Evolutionary conservation across 2,329 filamentous ascomycete genomes (phyloP), one percentile per base, ranked within the genome.

Genomic region (Talaromyces sp.): DNA sequence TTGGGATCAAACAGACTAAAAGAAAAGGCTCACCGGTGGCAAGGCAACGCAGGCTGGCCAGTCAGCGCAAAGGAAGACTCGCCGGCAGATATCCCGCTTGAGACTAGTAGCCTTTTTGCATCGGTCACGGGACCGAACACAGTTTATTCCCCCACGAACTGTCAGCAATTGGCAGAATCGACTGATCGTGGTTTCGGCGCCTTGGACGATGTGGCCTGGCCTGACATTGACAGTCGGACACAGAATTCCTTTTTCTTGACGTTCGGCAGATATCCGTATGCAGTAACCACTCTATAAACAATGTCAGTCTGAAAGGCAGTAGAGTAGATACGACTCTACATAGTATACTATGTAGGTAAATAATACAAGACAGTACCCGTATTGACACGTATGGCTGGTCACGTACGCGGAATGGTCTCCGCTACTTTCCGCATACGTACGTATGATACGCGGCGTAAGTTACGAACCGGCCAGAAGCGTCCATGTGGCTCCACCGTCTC

Each of bases 401-500:
- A 57, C 54, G 35, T 57, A 57, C 54, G 12, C 54, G 54, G 21
- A 40, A 39, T 14, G n/a, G 54, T 16, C 23, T 16, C 33, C 52
- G 52, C 18, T 33, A 25, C 21, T n/a, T 23, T 40, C 39, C 25
- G 14, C 54, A 56, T 18, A 28, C 48, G 25, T 18, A 54, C 52
- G 35, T 21, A 57, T 18, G 54, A 40, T 37, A 56, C 54, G 33
- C 12, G 18, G 18, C 18, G 54, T 57, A 57, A 39, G 35, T 39
- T 40, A 57, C 54, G 31, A 57, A 25, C 35, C 54, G 58, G 59
- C 59, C 59, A 61, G 59, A 61, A 61, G 59, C 59, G 48, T 61
- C 59, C 59, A 61, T 61, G 57, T 59, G 57, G 55, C 40, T 59
- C 57, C 57, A 50, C 57, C 31, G 42, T 40, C 44, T 59, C 59